These are phyloP conservation scores for Alternaria sp. DNA, from an alignment of 2,329 filamentous ascomycete genomes.

Conservation along the genomic window DNA sequence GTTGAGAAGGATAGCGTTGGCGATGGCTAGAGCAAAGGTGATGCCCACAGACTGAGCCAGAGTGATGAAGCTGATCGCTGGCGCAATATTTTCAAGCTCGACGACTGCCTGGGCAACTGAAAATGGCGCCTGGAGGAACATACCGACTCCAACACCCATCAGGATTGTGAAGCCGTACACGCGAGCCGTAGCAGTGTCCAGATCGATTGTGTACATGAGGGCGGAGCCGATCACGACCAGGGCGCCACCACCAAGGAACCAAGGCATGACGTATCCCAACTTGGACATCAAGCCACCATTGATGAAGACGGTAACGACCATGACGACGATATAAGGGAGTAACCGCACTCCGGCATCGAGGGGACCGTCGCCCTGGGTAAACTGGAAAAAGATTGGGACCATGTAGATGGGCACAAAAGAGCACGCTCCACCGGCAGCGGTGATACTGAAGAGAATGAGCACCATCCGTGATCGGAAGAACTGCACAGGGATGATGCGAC, in stretches of 20 bases:
- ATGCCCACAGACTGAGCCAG: slow-evolving; percentile 20
- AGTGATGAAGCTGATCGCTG: slow-evolving; percentile 21
- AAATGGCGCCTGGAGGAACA: slow-evolving; percentile 18
- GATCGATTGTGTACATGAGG: slow-evolving; percentile 20
- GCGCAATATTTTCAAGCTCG: slow-evolving; percentile 7
- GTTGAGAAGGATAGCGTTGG: not conserved
- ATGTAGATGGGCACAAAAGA: slow-evolving; percentile 22
- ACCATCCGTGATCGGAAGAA: not conserved
- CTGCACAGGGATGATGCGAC: not conserved
- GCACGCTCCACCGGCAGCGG: not conserved
- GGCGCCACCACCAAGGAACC: slow-evolving; percentile 10
- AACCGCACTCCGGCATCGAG: slow-evolving; percentile 30
- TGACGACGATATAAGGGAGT: slow-evolving; percentile 31
- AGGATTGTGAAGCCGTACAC: slow-evolving; percentile 36
- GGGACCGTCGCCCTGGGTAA: slow-evolving; percentile 24
- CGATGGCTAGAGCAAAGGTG: slow-evolving; percentile 6
- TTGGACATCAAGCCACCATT: slow-evolving; percentile 26
- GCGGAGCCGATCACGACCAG: slow-evolving; percentile 17
- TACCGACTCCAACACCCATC: slow-evolving; percentile 27
- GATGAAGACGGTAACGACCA: slow-evolving; percentile 16
- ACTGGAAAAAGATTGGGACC: slow-evolving; percentile 39
- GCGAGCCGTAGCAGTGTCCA: slow-evolving; percentile 6
- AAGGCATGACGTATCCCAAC: slow-evolving; percentile 28
- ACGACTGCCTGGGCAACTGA: slow-evolving; percentile 17
- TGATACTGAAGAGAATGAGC: not conserved